Conservation (phyloP, 257 asterid species). For the Handroanthus guayacan region DNA sequence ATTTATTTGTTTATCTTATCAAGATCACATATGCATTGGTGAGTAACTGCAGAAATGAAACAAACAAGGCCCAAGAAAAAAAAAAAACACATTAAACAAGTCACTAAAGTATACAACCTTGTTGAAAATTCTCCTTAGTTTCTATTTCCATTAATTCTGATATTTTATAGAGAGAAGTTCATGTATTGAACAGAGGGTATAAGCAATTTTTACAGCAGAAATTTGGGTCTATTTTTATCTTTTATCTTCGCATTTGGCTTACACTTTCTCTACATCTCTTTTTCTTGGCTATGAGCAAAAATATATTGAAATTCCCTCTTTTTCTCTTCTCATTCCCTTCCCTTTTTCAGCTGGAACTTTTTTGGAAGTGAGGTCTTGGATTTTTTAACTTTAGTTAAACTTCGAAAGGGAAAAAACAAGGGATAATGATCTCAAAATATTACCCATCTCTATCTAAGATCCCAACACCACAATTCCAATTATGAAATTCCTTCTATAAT, state of each 20-base stretch:
- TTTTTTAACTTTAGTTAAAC: slow-evolving; percentile 31
- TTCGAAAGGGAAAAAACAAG: too few relatives aligned
- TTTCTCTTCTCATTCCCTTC: slow-evolving; percentile 15
- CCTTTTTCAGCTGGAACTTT: slow-evolving; percentile 36
- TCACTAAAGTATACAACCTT: slow-evolving; percentile 27
- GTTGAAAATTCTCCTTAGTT: slow-evolving; percentile 30
- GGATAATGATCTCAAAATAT: too few relatives aligned
- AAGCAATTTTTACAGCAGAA: slow-evolving; percentile 20
- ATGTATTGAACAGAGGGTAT: slow-evolving; percentile 15
- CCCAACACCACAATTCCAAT: too few relatives aligned
- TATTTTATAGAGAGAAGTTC: slow-evolving; percentile 24
- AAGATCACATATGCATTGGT: slow-evolving; percentile 34
- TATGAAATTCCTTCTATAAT: too few relatives aligned
- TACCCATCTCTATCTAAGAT: too few relatives aligned
- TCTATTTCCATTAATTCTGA: slow-evolving; percentile 14
- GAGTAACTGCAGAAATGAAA: slow-evolving; percentile 39
- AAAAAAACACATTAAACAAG: slow-evolving; percentile 30
- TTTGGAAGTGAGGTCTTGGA: slow-evolving; percentile 42
- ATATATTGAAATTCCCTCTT: slow-evolving; percentile 34
- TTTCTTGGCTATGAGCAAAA: slow-evolving; percentile 36
- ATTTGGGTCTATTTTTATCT: slow-evolving; percentile 41
- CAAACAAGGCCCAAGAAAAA: too few relatives aligned
- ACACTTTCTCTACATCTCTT: slow-evolving; percentile 13
- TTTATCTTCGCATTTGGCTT: slow-evolving; percentile 43
- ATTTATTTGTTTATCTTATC: slow-evolving; percentile 3